phyloP scores from a whole-genome alignment of 495 filamentous ascomycete species.

The Aspergillus heteromorphus region DNA sequence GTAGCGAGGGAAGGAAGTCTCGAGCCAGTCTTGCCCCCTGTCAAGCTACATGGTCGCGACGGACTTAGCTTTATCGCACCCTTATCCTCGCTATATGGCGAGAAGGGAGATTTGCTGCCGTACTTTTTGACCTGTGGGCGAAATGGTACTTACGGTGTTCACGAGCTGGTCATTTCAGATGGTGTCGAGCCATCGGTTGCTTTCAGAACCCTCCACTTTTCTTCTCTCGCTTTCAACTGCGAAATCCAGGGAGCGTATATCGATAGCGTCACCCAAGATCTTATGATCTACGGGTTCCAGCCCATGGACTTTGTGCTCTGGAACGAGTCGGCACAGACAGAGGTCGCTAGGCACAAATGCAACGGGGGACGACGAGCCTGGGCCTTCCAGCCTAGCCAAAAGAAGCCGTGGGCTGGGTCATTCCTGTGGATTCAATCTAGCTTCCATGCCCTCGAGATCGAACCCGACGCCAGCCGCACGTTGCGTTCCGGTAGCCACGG shows the following conservation, averaged over 20 bases:
- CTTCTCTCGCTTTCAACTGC: slow-evolving; percentile 55
- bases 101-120: slow-evolving; percentile 8
- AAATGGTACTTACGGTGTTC: slow-evolving; percentile 66
- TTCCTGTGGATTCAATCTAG: slow-evolving; percentile 51
- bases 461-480: slow-evolving; percentile 39
- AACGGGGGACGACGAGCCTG: slow-evolving; percentile 78
- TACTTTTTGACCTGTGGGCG: slow-evolving; percentile 61
- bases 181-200: slow-evolving; percentile 8
- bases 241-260: slow-evolving; percentile 66
- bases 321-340: slow-evolving; percentile 61
- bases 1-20: slow-evolving; percentile 16
- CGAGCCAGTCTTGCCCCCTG: slow-evolving; percentile 20
- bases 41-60: slow-evolving; percentile 53
- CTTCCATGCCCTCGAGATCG: slow-evolving; percentile 46
- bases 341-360: slow-evolving; percentile 67
- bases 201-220: slow-evolving; percentile 46
- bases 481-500: slow-evolving; percentile 73
- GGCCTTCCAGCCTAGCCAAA: slow-evolving; percentile 40
- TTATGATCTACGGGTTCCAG: slow-evolving; percentile 76
- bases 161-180: slow-evolving; percentile 19
- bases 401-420: slow-evolving; percentile 21
- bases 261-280: slow-evolving; percentile 33
- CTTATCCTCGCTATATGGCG: slow-evolving; percentile 18
- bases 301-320: slow-evolving; percentile 73
- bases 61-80: slow-evolving; percentile 61